Percentiles rank a stretch among this genome's conserved stretches.
phyloP scores from a whole-genome alignment of 2,329 filamentous ascomycete species.

The Ceratocystis alfenasii region DNA sequence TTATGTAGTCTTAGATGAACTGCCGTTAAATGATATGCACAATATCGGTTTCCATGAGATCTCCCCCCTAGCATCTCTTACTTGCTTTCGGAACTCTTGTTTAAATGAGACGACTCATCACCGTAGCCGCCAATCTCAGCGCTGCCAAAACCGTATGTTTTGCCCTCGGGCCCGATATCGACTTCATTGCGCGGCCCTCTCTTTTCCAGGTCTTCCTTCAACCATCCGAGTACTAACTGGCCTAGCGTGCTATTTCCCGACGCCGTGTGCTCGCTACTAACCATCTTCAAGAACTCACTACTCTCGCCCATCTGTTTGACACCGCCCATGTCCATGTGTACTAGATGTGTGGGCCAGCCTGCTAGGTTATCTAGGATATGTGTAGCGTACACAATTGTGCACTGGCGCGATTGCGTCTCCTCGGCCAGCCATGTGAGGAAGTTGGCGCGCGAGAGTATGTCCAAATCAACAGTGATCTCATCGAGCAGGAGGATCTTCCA shows the following conservation, averaged over 20 bases:
- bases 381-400: conserved; percentile 93
- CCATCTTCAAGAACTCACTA: conserved; percentile 51
- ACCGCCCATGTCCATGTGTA: conserved; percentile 84
- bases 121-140: conserved; percentile 45
- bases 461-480: conserved; percentile 93
- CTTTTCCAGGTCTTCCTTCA: conserved; percentile 65
- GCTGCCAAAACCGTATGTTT: conserved; percentile 46
- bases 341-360: conserved; percentile 87
- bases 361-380: conserved; percentile 94
- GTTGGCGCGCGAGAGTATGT: conserved; percentile 70
- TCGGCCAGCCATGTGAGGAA: conserved; percentile 77
- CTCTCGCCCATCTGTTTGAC: conserved; percentile 78
- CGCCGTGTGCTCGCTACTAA: conserved; percentile 31
- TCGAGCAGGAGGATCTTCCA: conserved; percentile 88
- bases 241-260: conserved; percentile 72
- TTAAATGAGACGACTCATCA: conserved; percentile 35
- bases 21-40: not conserved
- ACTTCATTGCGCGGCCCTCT: conserved; percentile 61
- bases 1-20: not conserved
- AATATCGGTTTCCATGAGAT: not conserved
- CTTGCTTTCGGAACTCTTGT: conserved; percentile 10
- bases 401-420: conserved; percentile 71
- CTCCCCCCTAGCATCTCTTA: not conserved
- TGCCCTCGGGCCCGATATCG: conserved; percentile 47
- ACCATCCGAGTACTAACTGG: conserved; percentile 77